Base-by-base conservation (phyloP, 1,284 basidiomycete genomes). In the Tremellales sp. region DNA sequence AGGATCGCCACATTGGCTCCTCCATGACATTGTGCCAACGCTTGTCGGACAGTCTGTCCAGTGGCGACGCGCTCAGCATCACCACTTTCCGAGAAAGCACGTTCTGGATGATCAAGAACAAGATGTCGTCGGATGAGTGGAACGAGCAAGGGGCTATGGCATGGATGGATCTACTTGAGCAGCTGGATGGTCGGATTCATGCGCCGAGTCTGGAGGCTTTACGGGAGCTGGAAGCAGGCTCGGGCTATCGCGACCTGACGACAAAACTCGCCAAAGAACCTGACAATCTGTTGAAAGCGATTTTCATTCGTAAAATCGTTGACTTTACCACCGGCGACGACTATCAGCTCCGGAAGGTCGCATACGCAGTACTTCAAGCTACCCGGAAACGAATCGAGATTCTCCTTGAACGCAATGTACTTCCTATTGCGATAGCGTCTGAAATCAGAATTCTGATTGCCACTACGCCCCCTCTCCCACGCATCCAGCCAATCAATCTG, bases 101-200 rank as follows among this genome's bases (percentile, higher is more conserved):
- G 53, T 91, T 93, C 65, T 93, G 89, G 89, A 78, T 80, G 31
- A 73, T 93, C 58, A 88, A 87, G 61, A 79, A 81, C 16, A 82
- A 78, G 56, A 84, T 91, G 32, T 84, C 84, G 3, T 48, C 74
- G 1, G 70, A 75, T 3, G 70, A 77, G 22, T 68, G 86, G 24
- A 78, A 80, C 31, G 76, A 76, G 29, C 80, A 82, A 27, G 86
- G 89, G 53, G 76, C 84, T 4, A 75, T 81, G 40, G 85, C 86
- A 0, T 90, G 93, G 55, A 78, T 84, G n/a, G 76, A 80, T 12
- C 73, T 93, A 7, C 72, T 94, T 12, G 73, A 80, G 42, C 48
- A 53, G 14, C 50, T 50, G 8, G 37, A 60, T 21, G 65, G 63
- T 10, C 40, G 60, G 10, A 40, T 72, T 5, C 58, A 61, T 7